Evolutionary conservation across 202 grass and related monocot species (phyloP).

Genomic region (Brachypodium distachyon): DNA sequence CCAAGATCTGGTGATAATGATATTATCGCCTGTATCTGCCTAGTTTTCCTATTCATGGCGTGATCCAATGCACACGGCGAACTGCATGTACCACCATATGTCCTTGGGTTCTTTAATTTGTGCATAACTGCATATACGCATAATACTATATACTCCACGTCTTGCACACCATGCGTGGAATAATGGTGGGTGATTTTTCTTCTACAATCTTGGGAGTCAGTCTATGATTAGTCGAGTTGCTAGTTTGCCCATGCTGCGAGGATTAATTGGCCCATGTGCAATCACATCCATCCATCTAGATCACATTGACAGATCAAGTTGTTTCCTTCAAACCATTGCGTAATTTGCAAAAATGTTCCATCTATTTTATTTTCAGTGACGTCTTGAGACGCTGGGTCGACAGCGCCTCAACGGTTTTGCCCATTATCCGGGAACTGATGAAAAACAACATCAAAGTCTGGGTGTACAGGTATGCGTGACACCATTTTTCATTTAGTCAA

Average conservation of each 20-base stretch:
- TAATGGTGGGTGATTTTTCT: neutral
- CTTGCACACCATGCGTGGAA: neutral
- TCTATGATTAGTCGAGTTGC: constrained; percentile 1
- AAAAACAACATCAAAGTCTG: constrained; percentile 44
- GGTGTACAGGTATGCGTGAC: constrained; percentile 58
- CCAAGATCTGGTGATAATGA: neutral
- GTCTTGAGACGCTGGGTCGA: constrained; percentile 48
- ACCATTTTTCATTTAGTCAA: too few species aligned
- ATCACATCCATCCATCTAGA: neutral
- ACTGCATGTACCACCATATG: neutral
- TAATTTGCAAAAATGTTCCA: neutral
- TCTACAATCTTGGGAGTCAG: neutral
- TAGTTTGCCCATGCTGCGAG: constrained; percentile 6
- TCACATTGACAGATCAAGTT: neutral
- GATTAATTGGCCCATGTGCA: constrained; percentile 28
- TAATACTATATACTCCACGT: neutral
- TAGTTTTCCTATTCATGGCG: neutral
- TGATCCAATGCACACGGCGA: neutral
- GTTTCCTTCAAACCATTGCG: neutral
- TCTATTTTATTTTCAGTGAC: constrained; percentile 23
- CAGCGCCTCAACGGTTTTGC: constrained; percentile 41
- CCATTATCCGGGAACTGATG: constrained; percentile 50
- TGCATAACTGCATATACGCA: neutral
- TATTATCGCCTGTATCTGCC: neutral
- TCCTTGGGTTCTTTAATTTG: neutral